Evolutionary conservation across 2,329 filamentous ascomycete species (phyloP).

Genomic region (Aspergillus texensis): DNA sequence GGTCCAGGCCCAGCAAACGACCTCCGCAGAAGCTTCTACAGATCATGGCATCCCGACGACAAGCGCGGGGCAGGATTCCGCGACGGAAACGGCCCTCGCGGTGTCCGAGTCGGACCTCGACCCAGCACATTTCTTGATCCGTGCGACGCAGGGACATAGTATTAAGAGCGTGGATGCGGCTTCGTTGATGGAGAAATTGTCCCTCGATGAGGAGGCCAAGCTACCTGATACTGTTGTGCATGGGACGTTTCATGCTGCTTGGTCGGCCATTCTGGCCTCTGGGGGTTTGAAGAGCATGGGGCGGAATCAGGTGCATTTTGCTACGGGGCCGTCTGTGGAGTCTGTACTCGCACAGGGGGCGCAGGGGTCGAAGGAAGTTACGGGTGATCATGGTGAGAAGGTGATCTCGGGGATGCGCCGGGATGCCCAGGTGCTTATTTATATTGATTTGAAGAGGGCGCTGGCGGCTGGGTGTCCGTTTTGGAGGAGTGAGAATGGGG

Average conservation of each 20-base stretch:
- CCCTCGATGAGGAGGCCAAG: conserved; percentile 51
- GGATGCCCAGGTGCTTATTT: conserved; percentile 76
- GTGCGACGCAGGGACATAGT: conserved; percentile 92
- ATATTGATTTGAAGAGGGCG: conserved; percentile 71
- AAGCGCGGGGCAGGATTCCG: conserved; percentile 29
- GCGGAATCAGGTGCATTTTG: conserved; percentile 88
- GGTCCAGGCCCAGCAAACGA: conserved; percentile 7
- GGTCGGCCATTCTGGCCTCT: conserved; percentile 70
- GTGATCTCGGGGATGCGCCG: conserved; percentile 81
- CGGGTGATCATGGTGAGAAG: conserved; percentile 19
- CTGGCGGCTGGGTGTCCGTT: conserved; percentile 67
- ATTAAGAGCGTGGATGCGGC: conserved; percentile 73
- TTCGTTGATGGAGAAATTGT: conserved; percentile 70
- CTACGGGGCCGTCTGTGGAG: conserved; percentile 65
- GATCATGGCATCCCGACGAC: conserved; percentile 23
- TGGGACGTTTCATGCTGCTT: conserved; percentile 84
- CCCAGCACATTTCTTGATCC: conserved; percentile 76
- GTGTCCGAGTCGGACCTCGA: conserved; percentile 55
- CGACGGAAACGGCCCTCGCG: conserved; percentile 41
- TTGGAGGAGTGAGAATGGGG: conserved; percentile 78
- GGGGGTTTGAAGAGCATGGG: conserved; percentile 82
- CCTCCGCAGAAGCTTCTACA: conserved; percentile 13
- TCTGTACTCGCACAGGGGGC: conserved; percentile 34
- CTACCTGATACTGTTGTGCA: conserved; percentile 74
- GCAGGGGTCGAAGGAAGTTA: conserved; percentile 19